phyloP scores from a whole-genome alignment of 257 asterid species.

The Nyctanthes arbortristis region DNA sequence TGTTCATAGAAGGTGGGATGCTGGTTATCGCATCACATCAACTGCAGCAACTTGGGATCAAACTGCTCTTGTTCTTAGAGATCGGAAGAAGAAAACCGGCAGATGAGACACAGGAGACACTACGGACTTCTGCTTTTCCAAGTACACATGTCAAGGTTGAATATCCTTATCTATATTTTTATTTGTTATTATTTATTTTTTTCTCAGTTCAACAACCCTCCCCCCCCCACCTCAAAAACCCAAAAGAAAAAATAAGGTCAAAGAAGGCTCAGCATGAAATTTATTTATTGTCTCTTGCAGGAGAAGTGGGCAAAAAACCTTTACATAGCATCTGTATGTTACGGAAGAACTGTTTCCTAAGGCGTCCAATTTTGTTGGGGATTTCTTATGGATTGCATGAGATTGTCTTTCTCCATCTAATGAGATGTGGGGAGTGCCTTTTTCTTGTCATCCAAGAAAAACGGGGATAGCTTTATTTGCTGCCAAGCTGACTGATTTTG shows the following conservation, averaged over 20 bases:
- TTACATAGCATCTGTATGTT: constrained; percentile 77
- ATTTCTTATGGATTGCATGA: constrained; percentile 7
- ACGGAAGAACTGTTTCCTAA: constrained; percentile 79
- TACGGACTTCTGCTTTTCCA: constrained; percentile 83
- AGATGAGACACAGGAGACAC: constrained; percentile 86
- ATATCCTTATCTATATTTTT: not conserved
- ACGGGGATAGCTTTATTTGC: not conserved
- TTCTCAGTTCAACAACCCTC: not conserved
- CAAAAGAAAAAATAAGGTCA: too few relatives aligned
- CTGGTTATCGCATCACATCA: constrained; percentile 63
- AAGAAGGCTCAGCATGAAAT: too few relatives aligned
- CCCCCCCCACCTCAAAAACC: not conserved
- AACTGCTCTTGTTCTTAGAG: constrained; percentile 65
- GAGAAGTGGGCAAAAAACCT: constrained; percentile 86
- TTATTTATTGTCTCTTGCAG: constrained; percentile 37
- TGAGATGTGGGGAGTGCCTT: not conserved
- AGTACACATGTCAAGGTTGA: constrained; percentile 76
- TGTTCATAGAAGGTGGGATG: constrained; percentile 68
- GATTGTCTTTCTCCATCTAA: not conserved
- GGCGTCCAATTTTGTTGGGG: constrained; percentile 25
- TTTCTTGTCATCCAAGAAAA: not conserved
- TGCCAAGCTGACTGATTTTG: not conserved
- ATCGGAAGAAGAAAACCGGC: constrained; percentile 60
- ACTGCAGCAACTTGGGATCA: constrained; percentile 72
- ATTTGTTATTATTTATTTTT: not conserved